These are phyloP conservation scores for Thielaviopsis punctulata DNA, from an alignment of 2,329 filamentous ascomycete species.

Conservation along the genomic window DNA sequence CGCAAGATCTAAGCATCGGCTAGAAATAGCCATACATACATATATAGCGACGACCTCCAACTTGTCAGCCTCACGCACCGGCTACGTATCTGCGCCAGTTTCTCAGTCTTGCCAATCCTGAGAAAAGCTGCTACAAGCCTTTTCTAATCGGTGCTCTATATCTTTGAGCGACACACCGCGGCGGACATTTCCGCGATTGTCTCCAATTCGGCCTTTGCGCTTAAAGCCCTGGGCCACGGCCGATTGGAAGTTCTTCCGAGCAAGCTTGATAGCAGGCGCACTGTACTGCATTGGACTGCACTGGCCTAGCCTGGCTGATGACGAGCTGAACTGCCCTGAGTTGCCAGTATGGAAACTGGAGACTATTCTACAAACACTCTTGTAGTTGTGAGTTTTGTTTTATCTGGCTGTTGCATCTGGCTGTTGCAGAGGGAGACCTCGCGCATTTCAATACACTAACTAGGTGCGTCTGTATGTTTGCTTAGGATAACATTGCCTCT, in stretches of 20 bases:
- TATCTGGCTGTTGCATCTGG: constrained; percentile 13
- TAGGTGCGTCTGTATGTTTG: constrained; percentile 6
- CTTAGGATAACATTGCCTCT: constrained; percentile 38
- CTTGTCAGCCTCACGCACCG: neutral
- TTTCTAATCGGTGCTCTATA: neutral
- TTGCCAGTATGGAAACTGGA: constrained; percentile 41
- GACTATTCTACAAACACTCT: constrained; percentile 47
- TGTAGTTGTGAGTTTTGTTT: constrained; percentile 31
- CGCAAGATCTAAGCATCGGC: too few relatives aligned
- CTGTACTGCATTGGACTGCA: too few relatives aligned
- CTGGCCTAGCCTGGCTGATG: too few relatives aligned
- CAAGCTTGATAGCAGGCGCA: neutral
- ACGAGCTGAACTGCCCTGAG: too few relatives aligned
- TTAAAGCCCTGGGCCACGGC: neutral
- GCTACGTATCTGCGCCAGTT: neutral
- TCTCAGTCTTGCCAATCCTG: neutral
- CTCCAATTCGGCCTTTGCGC: neutral
- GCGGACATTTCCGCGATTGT: neutral
- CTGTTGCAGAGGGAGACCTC: neutral
- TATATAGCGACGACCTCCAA: too few relatives aligned
- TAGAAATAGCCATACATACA: too few relatives aligned
- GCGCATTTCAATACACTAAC: neutral
- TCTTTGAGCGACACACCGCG: neutral
- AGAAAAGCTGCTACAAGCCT: neutral
- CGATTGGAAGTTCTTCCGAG: neutral